Percentiles rank a stretch among this genome's conserved stretches.
These are phyloP conservation scores for Cystobasidium pallidum DNA, from an alignment of 1,284 basidiomycete species.

Conservation along the genomic window DNA sequence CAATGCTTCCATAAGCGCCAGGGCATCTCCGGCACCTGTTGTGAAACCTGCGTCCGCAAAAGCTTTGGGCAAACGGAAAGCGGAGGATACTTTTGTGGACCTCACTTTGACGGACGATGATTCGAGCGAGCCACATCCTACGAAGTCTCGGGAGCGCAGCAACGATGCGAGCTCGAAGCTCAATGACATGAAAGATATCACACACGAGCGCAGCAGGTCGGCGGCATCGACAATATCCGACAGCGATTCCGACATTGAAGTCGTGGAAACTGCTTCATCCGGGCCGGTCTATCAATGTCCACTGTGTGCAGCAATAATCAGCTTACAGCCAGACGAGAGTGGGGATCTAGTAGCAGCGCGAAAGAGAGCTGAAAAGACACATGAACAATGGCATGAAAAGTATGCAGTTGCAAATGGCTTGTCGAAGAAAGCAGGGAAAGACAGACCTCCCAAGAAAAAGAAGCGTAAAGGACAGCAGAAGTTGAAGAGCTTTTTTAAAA, in stretches of 20 bases:
- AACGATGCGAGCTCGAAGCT: not conserved
- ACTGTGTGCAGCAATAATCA: slow-evolving; percentile 25
- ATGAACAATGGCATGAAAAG: slow-evolving; percentile 7
- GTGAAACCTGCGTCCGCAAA: slow-evolving; percentile 12
- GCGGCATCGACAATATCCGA: slow-evolving; percentile 15
- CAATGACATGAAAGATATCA: not conserved
- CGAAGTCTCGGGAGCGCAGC: not conserved
- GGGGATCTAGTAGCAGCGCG: slow-evolving; percentile 21
- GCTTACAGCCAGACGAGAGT: slow-evolving; percentile 15
- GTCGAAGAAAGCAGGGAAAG: slow-evolving; percentile 27
- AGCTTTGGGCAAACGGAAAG: slow-evolving; percentile 51
- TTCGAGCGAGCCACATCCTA: not conserved
- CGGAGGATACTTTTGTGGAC: slow-evolving; percentile 23
- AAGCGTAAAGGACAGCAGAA: slow-evolving; percentile 47
- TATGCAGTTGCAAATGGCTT: slow-evolving; percentile 9
- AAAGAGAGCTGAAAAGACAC: slow-evolving; percentile 2
- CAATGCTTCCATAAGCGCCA: not conserved
- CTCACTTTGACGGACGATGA: slow-evolving; percentile 26
- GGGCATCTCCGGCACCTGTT: not conserved
- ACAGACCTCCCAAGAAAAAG: slow-evolving; percentile 35
- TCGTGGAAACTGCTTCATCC: slow-evolving; percentile 18
- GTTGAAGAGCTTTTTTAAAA: slow-evolving; percentile 47
- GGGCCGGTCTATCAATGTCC: slow-evolving; percentile 41
- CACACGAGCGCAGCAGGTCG: slow-evolving; percentile 5
- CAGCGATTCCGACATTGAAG: slow-evolving; percentile 31